Conservation (phyloP, 345 rosid species). For the Euphorbia tirucalli region DNA sequence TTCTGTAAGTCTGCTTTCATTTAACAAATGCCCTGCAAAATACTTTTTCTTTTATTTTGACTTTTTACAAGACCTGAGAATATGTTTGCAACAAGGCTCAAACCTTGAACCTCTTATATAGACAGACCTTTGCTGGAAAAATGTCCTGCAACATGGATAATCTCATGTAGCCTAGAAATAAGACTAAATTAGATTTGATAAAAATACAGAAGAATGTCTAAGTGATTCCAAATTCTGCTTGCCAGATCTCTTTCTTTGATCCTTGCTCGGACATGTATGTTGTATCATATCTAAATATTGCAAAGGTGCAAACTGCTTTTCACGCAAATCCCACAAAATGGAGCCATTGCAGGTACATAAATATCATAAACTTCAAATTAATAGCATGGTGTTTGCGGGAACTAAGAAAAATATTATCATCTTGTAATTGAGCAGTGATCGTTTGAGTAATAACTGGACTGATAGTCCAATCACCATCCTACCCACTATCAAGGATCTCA, state of each 20-base stretch:
- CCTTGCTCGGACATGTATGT: constrained; percentile 41
- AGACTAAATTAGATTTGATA: too few relatives aligned
- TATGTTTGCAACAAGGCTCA: too few relatives aligned
- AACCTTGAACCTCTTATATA: too few relatives aligned
- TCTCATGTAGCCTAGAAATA: too few relatives aligned
- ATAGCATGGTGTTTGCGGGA: not conserved
- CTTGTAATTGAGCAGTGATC: not conserved
- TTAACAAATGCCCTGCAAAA: not conserved
- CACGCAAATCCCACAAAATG: constrained; percentile 41
- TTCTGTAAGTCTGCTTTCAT: constrained; percentile 21
- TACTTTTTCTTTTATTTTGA: too few relatives aligned
- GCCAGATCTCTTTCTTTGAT: constrained; percentile 34
- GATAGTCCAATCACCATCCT: constrained; percentile 37
- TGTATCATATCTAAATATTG: constrained; percentile 33
- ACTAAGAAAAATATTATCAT: not conserved
- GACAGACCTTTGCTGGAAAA: too few relatives aligned
- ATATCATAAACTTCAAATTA: too few relatives aligned
- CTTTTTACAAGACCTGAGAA: too few relatives aligned
- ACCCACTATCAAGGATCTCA: constrained; percentile 36
- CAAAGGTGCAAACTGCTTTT: constrained; percentile 42
- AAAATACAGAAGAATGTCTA: not conserved
- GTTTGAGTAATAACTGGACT: constrained; percentile 31
- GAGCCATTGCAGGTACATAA: constrained; percentile 37
- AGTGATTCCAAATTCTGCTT: not conserved
- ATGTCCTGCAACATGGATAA: not conserved